Evolutionary conservation across 2,329 filamentous ascomycete species (phyloP).

Genomic region (Cyphellophora europaea): DNA sequence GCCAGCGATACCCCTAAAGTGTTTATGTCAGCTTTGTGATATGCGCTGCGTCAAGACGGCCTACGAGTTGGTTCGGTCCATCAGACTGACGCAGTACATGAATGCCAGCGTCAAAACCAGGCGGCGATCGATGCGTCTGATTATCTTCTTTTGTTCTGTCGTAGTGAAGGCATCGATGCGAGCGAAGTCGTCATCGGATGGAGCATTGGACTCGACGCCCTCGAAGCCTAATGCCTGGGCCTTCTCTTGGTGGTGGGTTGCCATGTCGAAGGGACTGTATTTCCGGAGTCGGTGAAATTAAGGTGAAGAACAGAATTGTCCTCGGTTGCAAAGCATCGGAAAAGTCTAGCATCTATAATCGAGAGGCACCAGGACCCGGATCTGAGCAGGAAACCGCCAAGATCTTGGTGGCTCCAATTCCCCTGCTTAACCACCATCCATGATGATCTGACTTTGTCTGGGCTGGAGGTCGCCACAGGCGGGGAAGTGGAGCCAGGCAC

Average conservation of each 20-base stretch:
- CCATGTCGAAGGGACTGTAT: background rate
- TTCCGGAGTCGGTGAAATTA: background rate
- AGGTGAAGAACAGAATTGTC: background rate
- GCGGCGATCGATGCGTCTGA: constrained; percentile 58
- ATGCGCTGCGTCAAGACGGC: constrained; percentile 14
- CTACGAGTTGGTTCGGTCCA: constrained; percentile 31
- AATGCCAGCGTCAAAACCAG: constrained; percentile 52
- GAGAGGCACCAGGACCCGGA: background rate
- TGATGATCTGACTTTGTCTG: background rate
- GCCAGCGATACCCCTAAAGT: constrained; percentile 60
- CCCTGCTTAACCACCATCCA: background rate
- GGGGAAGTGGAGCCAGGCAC: background rate
- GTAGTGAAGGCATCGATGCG: constrained; percentile 34
- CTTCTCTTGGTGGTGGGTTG: background rate
- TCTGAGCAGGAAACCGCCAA: background rate
- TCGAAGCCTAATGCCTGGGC: background rate
- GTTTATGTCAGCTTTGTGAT: too few relatives aligned
- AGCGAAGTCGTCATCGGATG: constrained; percentile 4
- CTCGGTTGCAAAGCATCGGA: too few relatives aligned
- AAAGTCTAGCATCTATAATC: background rate
- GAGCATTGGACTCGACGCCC: background rate
- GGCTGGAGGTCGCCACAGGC: background rate
- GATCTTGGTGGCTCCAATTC: background rate
- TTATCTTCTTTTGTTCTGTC: constrained; percentile 58
- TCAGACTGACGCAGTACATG: constrained; percentile 66